Evolutionary conservation across 2,329 filamentous ascomycete species (phyloP), one percentile per base, ranked within the genome.

Genomic region (Cercospora berteroae): DNA sequence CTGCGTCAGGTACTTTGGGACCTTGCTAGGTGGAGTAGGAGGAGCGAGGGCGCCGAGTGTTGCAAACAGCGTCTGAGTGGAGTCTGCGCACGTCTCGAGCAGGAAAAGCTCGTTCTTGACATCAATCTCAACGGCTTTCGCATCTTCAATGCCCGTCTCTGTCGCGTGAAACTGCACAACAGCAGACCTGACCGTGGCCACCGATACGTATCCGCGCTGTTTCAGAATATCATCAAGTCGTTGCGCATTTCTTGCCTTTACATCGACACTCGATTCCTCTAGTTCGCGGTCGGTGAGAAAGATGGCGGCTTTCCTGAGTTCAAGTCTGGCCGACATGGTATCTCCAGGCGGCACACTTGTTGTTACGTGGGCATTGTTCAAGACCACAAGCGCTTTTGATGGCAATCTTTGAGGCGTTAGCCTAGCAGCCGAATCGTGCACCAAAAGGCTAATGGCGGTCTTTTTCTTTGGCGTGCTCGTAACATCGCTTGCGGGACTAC

Each of bases 11-110:
- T 96, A 99, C 76, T 95, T 95, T 71, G 89, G 87, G 72, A 91
- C 89, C 69, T 90, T 92, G 74, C 87, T 94, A 1, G 94, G 93
- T 0, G 93, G 90, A 7, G 88, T 89, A 1, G 95, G 94, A 4
- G 94, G 95, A 42, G 89, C 88, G 4, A 99, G 83, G 0, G 90
- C 93, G 74, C 91, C 92, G 16, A 94, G 81, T 50, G 96, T 85
- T 1, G 87, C 85, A 62, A 97, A 90, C 13, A 99, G 84, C 0
- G 95, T 99, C 77, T 97, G 93, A 0, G 93, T 98, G 1, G 95
- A 99, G 79, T 99, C 95, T 31, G 95, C 95, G 75, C 96, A 99
- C 0, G 94, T 96, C 79, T 99, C 95, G 6, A 99, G 81, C 36
- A 99, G 89, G 63, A 99, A 84, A 1, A 99, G 84, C 71, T 96